Evolutionary conservation across 2,329 filamentous ascomycete genomes (phyloP).

Genomic region (Aspergillus sp.): DNA sequence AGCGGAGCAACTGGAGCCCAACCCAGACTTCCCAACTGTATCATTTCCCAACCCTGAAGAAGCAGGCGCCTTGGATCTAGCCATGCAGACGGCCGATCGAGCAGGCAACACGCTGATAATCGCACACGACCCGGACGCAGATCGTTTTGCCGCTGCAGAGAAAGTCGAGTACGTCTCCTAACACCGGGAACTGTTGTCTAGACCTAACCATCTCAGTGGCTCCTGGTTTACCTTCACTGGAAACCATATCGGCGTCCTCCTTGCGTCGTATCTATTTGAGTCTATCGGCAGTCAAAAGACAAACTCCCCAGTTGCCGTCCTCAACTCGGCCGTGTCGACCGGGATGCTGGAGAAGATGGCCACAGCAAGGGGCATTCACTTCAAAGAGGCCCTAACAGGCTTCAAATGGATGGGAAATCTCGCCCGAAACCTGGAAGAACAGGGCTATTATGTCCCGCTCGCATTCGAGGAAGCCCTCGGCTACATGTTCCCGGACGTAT

Average conservation of each 20-base stretch:
- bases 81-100: constrained; percentile 55
- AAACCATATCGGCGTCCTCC: constrained; percentile 63
- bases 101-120: constrained; percentile 53
- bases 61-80: constrained; percentile 59
- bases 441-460: constrained; percentile 54
- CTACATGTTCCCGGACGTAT: constrained; percentile 64
- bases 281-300: constrained; percentile 35
- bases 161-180: constrained; percentile 46
- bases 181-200: background rate
- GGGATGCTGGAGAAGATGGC: constrained; percentile 62
- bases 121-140: constrained; percentile 65
- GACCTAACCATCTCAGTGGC: constrained; percentile 31
- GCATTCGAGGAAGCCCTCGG: constrained; percentile 67
- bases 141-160: constrained; percentile 62
- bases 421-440: constrained; percentile 50
- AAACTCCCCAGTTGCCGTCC: constrained; percentile 50
- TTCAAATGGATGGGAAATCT: constrained; percentile 69
- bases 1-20: constrained; percentile 53
- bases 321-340: constrained; percentile 64
- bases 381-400: constrained; percentile 62
- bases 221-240: constrained; percentile 63
- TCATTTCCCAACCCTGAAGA: constrained; percentile 67
- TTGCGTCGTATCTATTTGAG: constrained; percentile 58
- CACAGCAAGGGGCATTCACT: constrained; percentile 54
- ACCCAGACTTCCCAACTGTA: constrained; percentile 64